Conservation (phyloP, 192 early-diverging fungal genomes). For the Neocallimastix lanati region DNA sequence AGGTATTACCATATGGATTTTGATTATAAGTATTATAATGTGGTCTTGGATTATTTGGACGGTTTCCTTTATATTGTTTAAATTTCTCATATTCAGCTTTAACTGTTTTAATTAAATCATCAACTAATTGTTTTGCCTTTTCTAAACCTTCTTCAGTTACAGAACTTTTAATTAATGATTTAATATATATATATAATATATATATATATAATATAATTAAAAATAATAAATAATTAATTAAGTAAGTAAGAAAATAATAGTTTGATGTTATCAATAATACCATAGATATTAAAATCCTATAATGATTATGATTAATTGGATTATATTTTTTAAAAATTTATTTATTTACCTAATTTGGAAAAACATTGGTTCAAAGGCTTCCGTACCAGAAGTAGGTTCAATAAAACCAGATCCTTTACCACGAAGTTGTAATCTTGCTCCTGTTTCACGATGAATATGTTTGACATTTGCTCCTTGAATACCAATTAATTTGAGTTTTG, state of each 20-base stretch:
- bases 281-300: no score
- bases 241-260: no score
- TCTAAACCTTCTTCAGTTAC: slow-evolving; percentile 43
- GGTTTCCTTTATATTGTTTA: neutral
- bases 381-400: slow-evolving; percentile 36
- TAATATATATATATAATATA: no score
- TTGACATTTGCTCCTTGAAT: slow-evolving; percentile 62
- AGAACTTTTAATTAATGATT: slow-evolving; percentile 32
- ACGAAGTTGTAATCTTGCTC: slow-evolving; percentile 57
- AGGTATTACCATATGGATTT: neutral
- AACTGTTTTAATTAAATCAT: slow-evolving; percentile 64
- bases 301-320: no score
- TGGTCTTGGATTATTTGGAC: neutral
- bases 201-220: no score
- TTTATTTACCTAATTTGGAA: slow-evolving; percentile 70
- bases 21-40: neutral
- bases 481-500: slow-evolving; percentile 73
- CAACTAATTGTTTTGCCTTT: slow-evolving; percentile 43
- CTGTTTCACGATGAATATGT: slow-evolving; percentile 66
- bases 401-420: slow-evolving; percentile 68
- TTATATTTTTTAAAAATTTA: no score
- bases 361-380: slow-evolving; percentile 60
- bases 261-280: no score
- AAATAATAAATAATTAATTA: no score
- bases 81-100: slow-evolving; percentile 46